Base-by-base conservation (phyloP, 2,329 filamentous ascomycete species). In the Aspergillus sp. region DNA sequence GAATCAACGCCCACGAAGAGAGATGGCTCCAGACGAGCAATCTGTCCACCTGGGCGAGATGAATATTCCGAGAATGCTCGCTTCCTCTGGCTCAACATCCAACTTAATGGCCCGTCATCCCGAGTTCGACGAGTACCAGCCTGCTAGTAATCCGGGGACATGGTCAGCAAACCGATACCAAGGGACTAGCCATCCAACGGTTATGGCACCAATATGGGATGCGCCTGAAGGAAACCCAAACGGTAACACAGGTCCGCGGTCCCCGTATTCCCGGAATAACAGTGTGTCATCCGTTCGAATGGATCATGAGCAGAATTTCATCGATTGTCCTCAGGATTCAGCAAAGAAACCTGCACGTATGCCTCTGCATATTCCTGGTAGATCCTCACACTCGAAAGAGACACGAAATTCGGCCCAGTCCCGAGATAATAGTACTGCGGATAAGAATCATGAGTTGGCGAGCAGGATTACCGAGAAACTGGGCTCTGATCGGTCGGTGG, bases 381-480 rank as follows among this genome's bases (percentile, higher is more conserved):
- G 8, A 43, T 53, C 56, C 38, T 28, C 30, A 34, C 55, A 49
- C 13, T 41, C 52, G 45, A 31, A 56, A 46, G 47, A 59, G 31
- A n/a, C 49, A 25, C 48, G 38, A 5, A 46, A 48, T 22, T 17
- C 45, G 9, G 47, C 45, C 4, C 25, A 62, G 31, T 38, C 46
- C 23, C 56, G 57, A n/a, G 46, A 41, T 47, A 51, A 48, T 53
- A 52, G 43, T 41, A 45, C 30, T 19, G 25, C 48, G 25, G 30
- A 52, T 13, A 51, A 58, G 46, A 53, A n/a, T 11, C 59, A 64
- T 19, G 47, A 50, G 9, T 41, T 69, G 31, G 68, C 64, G 59
- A 76, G 74, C 65, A 76, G 65, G 46, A 78, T 77, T 53, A 70
- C 64, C 25, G 76, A 77, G 54, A 67, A 75, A 38, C 72, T 74